phyloP scores from a whole-genome alignment of 1,284 basidiomycete genomes.

The Puccinia novopanici region DNA sequence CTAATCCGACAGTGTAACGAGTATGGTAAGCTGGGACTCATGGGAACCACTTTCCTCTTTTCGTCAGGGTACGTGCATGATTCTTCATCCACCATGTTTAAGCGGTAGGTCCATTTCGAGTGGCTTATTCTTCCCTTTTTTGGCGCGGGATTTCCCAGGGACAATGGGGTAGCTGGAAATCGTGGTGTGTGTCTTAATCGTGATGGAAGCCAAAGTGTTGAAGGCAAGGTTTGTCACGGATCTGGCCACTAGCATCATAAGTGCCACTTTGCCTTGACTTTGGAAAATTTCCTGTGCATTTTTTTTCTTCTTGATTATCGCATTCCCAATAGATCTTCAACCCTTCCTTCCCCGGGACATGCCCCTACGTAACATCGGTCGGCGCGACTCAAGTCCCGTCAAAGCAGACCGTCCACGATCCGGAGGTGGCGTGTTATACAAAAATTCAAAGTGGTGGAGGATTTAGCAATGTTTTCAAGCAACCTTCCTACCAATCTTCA shows the following conservation, averaged over 20 bases:
- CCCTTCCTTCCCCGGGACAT: conserved; percentile 65
- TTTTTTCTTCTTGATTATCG: conserved; percentile 50
- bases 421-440: conserved; percentile 61
- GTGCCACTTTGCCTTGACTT: no score
- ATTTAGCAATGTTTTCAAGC: conserved; percentile 68
- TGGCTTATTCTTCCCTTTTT: not conserved
- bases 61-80: conserved; percentile 59
- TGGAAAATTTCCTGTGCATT: no score
- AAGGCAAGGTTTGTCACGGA: conserved; percentile 3
- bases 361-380: conserved; percentile 66
- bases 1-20: conserved; percentile 66
- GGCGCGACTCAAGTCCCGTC: conserved; percentile 66
- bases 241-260: conserved; percentile 11
- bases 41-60: conserved; percentile 65
- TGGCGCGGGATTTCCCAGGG: conserved; percentile 55
- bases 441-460: conserved; percentile 69
- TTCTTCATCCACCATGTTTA: conserved; percentile 48
- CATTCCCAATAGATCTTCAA: conserved; percentile 61
- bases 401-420: conserved; percentile 60
- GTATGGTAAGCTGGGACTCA: conserved; percentile 64
- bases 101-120: not conserved
- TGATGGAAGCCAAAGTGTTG: conserved; percentile 39
- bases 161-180: conserved; percentile 65
- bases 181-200: conserved; percentile 61
- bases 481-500: conserved; percentile 65